A percentile compares a stretch with the other conserved stretches of the same genome.
Conservation (phyloP, 2,329 filamentous ascomycete genomes). For the Cryoendolithus antarcticus region DNA sequence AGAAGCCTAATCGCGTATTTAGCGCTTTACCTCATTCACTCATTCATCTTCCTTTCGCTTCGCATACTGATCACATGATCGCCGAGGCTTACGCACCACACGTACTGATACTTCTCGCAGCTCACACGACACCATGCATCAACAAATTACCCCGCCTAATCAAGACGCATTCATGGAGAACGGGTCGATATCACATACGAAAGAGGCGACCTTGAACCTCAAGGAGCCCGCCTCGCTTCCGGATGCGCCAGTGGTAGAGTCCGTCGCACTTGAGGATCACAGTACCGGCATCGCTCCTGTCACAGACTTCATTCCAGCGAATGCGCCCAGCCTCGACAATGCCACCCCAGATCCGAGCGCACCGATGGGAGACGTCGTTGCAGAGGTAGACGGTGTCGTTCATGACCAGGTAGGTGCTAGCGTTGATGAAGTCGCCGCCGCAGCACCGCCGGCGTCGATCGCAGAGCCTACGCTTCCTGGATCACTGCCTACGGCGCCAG, state of each 20-base stretch:
- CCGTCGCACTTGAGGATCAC: slow-evolving; percentile 29
- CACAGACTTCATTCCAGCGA: slow-evolving; percentile 31
- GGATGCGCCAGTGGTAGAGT: slow-evolving; percentile 15
- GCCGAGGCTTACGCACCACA: too few species aligned
- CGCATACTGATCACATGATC: too few species aligned
- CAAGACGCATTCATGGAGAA: slow-evolving; percentile 7
- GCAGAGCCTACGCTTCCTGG: background rate
- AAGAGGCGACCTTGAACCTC: slow-evolving; percentile 11
- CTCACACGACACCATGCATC: slow-evolving; percentile 7
- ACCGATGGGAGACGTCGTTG: slow-evolving; percentile 21
- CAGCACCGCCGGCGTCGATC: slow-evolving; percentile 5
- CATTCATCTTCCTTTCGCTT: too few species aligned
- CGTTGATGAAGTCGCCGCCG: slow-evolving; percentile 1
- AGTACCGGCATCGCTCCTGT: slow-evolving; percentile 31
- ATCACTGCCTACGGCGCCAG: too few species aligned
- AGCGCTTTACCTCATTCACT: too few species aligned
- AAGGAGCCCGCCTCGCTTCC: slow-evolving; percentile 10
- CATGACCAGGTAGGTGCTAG: too few species aligned
- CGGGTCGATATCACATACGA: slow-evolving; percentile 1
- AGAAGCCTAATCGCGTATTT: too few species aligned
- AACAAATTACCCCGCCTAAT: slow-evolving; percentile 2
- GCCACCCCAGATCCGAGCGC: slow-evolving; percentile 31
- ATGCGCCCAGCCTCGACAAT: slow-evolving; percentile 27
- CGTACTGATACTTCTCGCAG: too few species aligned
- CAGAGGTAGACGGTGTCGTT: slow-evolving; percentile 18